Evolutionary conservation across 768 basidiomycete species (phyloP).

Genomic region (Russula foetens): DNA sequence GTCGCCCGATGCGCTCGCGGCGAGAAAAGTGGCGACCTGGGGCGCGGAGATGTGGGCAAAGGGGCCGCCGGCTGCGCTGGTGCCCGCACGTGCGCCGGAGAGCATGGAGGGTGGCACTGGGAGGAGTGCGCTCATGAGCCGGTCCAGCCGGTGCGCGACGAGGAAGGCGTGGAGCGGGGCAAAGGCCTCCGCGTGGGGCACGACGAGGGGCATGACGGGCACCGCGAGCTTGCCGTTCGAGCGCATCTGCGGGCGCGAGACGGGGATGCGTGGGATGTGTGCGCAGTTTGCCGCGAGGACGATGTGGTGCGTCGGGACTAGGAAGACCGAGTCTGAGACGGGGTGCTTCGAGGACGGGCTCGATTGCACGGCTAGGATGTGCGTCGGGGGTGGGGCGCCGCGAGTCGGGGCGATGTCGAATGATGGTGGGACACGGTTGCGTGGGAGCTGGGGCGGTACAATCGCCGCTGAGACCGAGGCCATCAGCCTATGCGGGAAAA

Average conservation of each 20-base stretch:
- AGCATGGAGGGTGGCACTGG: slow-evolving; percentile 37
- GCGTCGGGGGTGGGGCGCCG: slow-evolving; percentile 3
- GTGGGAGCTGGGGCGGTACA: slow-evolving; percentile 18
- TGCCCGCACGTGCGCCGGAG: slow-evolving; percentile 3
- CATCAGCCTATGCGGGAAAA: slow-evolving; percentile 5
- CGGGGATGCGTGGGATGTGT: slow-evolving; percentile 43
- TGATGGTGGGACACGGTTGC: slow-evolving; percentile 12
- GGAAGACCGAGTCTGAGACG: slow-evolving; percentile 30
- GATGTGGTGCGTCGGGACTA: slow-evolving; percentile 57
- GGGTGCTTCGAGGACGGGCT: slow-evolving; percentile 31
- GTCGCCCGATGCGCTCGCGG: slow-evolving; percentile 23
- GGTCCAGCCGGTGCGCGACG: slow-evolving; percentile 53
- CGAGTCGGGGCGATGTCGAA: slow-evolving; percentile 12
- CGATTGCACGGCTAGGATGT: slow-evolving; percentile 32
- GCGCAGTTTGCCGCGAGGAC: slow-evolving; percentile 56
- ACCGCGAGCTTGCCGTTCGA: slow-evolving; percentile 28
- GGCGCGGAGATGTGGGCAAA: slow-evolving; percentile 21
- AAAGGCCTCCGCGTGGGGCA: slow-evolving; percentile 68
- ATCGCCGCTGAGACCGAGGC: slow-evolving; percentile 10
- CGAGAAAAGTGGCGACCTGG: slow-evolving; percentile 21
- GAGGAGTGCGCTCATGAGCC: slow-evolving; percentile 55
- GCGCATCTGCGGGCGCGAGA: slow-evolving; percentile 21
- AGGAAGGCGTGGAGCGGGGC: slow-evolving; percentile 55
- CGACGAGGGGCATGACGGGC: slow-evolving; percentile 60
- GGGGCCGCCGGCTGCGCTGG: slow-evolving; percentile 16